Base-by-base conservation (phyloP, 768 basidiomycete species). In the Phaeolepiota aurea region DNA sequence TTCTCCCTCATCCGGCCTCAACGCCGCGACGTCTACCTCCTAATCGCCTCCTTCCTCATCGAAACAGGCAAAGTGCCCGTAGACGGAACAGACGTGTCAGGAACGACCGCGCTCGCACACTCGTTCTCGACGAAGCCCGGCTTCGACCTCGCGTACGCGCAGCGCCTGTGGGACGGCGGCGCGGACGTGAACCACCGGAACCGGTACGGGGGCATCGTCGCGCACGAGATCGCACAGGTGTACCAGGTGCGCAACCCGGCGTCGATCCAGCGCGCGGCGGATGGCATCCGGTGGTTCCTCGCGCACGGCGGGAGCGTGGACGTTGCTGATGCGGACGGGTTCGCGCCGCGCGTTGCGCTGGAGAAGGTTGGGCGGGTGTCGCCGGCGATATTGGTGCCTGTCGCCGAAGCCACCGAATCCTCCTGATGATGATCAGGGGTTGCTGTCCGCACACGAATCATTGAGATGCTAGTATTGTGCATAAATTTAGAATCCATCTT, bases 301-400 rank as follows among this genome's bases (percentile, higher is more conserved):
- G 47, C 41, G 0, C 67, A 69, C 50, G 66, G 65, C n/a, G 68
- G 70, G 13, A 70, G 58, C 49, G 48, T 62, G 11, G 62, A 62
- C 37, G 59, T 66, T 14, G 56, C 56, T 20, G 69, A 71, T 43
- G 53, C 57, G 12, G 66, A 69, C 48, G 63, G 64, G 9, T 48
- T 51, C 45, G 53, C 55, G 13, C 54, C 55, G 35, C 57, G 65
- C 12, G 15, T 22, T 3, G 46, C 52, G 28, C 49, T 55, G 4
- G 41, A 47, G 20, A 41, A 18, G 4, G 21, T 45, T 3, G 35
- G 32, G 37, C 20, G 38, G 13, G 11, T 25, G 14, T n/a, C 41
- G 2, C 48, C 51, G 21, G 46, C 34, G 21, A 42, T 58, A 33
- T 30, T 37, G 31, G 41, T 41, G 14, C 37, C 57, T 4, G 31